These are phyloP conservation scores for Penstemon davidsonii DNA, from an alignment of 257 asterid genomes.

Conservation along the genomic window DNA sequence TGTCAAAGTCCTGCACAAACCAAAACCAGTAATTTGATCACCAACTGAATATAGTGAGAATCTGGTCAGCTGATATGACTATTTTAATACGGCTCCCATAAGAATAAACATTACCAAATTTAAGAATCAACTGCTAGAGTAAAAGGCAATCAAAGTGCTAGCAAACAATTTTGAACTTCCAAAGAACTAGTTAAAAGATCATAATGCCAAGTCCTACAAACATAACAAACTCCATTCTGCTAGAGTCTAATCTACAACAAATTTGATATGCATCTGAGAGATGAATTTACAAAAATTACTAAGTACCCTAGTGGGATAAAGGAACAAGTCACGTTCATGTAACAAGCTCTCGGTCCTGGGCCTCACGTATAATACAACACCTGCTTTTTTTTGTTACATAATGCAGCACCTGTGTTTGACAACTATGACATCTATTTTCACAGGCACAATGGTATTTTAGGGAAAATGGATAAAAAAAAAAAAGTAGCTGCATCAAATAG, in stretches of 20 bases:
- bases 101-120: not conserved
- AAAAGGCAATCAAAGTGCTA: not conserved
- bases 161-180: not conserved
- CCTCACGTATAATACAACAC: not conserved
- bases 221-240: not conserved
- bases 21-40: conserved; percentile 15
- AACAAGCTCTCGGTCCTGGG: not conserved
- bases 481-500: not conserved
- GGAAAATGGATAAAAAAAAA: too few relatives aligned
- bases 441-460: not conserved
- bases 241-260: conserved; percentile 4
- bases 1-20: conserved; percentile 49
- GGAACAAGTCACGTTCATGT: not conserved
- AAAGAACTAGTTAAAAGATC: not conserved
- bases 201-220: not conserved
- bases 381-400: not conserved
- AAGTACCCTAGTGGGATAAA: not conserved
- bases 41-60: conserved; percentile 1
- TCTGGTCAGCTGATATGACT: not conserved
- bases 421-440: not conserved
- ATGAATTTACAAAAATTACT: not conserved
- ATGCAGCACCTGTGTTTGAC: not conserved
- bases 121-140: conserved; percentile 13
- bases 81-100: not conserved
- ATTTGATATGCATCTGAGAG: not conserved